Evolutionary conservation across 805 yeast species (phyloP), one percentile per base, ranked within the genome.

Genomic region (Metschnikowia kofuensis): DNA sequence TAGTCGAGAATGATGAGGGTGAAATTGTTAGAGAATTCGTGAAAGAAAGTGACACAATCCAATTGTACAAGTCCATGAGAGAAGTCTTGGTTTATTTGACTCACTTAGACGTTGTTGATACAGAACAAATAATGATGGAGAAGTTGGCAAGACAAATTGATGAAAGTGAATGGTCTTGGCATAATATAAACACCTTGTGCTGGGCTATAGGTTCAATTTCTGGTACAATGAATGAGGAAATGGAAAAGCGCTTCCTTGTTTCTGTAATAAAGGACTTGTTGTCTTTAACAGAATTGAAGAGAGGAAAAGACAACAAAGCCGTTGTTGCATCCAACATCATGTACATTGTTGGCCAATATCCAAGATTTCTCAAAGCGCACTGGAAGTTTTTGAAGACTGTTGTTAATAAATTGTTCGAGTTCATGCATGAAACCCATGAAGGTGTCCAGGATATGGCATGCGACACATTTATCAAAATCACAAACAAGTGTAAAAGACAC

Each of bases 371-470:
- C 65, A 91, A 91, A 61, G 98, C 98, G 8, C 99, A 94, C 67
- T 94, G 99, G 99, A 90, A 88, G 67, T 94, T 94, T 61, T 74
- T 94, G 66, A 92, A 91, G 68, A 94, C 98, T 0, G 99, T 94
- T 39, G 92, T 94, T 52, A 85, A 89, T 70, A 94, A 94, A 69
- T 78, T 94, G 61, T 94, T 94, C 68, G 99, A 94, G 68, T 94
- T 94, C 64, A 94, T 94, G 99, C 98, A 94, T 74, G 99, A 94
- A 77, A 90, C 97, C n/a, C 99, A 94, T 69, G 99, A 92, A 69
- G 99, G 99, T 74, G 99, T 94, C 53, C 99, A 94, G 73, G 99
- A 94, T 69, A 94, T 94, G 99, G 99, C 99, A 8, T 94, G 99
- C 76, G 99, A 94, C 69, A 94, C 99, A 0, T 94, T 94, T 65